Percentiles rank a stretch among this genome's conserved stretches.
phyloP scores from a whole-genome alignment of 2,329 filamentous ascomycete genomes.

The Botrytis byssoidea region DNA sequence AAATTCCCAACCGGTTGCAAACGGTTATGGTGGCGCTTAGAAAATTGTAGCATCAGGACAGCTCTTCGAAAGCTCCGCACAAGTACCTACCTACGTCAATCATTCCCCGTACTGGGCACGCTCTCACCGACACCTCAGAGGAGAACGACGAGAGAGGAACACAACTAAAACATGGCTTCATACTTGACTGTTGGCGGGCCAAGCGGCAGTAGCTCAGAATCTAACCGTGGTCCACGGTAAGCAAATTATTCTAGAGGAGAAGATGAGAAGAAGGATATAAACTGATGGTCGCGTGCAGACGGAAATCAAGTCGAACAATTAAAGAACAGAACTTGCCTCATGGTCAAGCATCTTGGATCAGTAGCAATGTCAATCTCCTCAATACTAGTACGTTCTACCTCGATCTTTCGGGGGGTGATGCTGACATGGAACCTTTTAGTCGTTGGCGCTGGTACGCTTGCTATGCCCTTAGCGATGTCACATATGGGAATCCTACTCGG shows the following conservation, averaged over 20 bases:
- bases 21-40: constrained; percentile 1
- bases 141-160: background rate
- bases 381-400: constrained; percentile 76
- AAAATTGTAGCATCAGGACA: constrained; percentile 8
- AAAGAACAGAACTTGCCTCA: constrained; percentile 62
- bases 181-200: constrained; percentile 33
- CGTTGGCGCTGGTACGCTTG: constrained; percentile 88
- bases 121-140: background rate
- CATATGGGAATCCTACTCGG: constrained; percentile 93
- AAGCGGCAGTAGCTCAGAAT: constrained; percentile 32
- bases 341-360: constrained; percentile 83
- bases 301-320: constrained; percentile 45
- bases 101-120: background rate
- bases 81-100: background rate
- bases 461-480: constrained; percentile 83
- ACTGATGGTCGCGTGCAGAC: constrained; percentile 26
- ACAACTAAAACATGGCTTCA: constrained; percentile 30
- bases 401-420: constrained; percentile 26
- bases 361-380: constrained; percentile 90
- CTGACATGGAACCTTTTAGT: constrained; percentile 53
- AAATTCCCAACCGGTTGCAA: background rate
- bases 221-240: constrained; percentile 33
- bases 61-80: constrained; percentile 11
- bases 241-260: background rate
- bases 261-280: background rate